Conservation (phyloP, 2,329 filamentous ascomycete species). For the Trichophyton schoenleinii region DNA sequence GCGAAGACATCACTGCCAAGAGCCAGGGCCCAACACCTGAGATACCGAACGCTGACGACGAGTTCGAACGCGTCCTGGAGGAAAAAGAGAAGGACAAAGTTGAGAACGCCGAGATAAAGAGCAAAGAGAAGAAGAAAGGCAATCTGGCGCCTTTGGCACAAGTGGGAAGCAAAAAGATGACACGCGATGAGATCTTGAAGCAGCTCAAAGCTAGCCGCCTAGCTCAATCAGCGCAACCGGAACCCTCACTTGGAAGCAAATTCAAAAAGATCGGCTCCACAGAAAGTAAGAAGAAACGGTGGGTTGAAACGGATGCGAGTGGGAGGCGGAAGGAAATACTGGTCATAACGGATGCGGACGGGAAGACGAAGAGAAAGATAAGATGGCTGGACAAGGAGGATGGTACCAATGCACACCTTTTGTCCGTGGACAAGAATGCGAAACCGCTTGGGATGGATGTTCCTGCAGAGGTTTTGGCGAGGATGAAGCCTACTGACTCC, state of each 20-base stretch:
- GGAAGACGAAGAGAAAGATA: slow-evolving; percentile 50
- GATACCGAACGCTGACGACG: slow-evolving; percentile 43
- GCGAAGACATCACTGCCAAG: slow-evolving; percentile 40
- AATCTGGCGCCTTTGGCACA: slow-evolving; percentile 31
- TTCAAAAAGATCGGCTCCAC: slow-evolving; percentile 43
- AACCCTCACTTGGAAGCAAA: slow-evolving; percentile 40
- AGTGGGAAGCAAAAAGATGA: slow-evolving; percentile 33
- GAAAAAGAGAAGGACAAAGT: slow-evolving; percentile 24
- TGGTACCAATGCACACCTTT: slow-evolving; percentile 24
- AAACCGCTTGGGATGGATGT: slow-evolving; percentile 42
- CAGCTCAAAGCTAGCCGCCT: slow-evolving; percentile 44
- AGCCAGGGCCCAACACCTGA: slow-evolving; percentile 8
- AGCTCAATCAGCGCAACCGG: slow-evolving; percentile 31
- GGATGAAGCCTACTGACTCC: slow-evolving; percentile 17
- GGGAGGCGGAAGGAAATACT: slow-evolving; percentile 45
- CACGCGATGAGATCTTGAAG: slow-evolving; percentile 46
- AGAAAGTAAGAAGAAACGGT: slow-evolving; percentile 35
- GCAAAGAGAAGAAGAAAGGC: slow-evolving; percentile 41
- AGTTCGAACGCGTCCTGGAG: slow-evolving; percentile 36
- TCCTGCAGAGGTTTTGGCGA: slow-evolving; percentile 31
- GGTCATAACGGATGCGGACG: slow-evolving; percentile 46
- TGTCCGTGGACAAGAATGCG: slow-evolving; percentile 33
- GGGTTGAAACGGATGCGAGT: slow-evolving; percentile 43
- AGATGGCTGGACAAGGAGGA: slow-evolving; percentile 38
- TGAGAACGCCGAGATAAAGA: slow-evolving; percentile 19